Percentiles rank a stretch among this genome's conserved stretches.
These are phyloP conservation scores for Cornus florida DNA, from an alignment of 148 eudicot species.

Conservation along the genomic window DNA sequence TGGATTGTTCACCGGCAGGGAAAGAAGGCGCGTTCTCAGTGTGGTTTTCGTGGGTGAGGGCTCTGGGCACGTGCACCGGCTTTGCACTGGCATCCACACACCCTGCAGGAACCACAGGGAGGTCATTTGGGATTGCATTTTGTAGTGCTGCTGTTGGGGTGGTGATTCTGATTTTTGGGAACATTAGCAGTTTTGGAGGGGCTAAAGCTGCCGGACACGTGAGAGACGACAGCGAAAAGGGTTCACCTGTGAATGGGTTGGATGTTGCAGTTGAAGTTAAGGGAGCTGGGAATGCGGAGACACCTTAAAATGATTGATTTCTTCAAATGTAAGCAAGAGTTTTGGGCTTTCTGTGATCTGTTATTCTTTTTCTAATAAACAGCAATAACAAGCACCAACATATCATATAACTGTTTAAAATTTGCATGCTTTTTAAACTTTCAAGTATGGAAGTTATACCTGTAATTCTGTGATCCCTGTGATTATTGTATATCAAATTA, in stretches of 20 bases:
- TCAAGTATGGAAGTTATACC: neutral
- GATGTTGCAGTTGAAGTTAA: neutral
- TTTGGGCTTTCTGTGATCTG: neutral
- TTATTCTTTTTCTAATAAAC: constrained; percentile 1
- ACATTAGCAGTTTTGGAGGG: constrained; percentile 42
- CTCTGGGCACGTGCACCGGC: constrained; percentile 37
- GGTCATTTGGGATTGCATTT: constrained; percentile 35
- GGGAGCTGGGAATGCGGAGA: too few relatives aligned
- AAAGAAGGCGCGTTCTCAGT: constrained; percentile 48
- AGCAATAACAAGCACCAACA: too few relatives aligned
- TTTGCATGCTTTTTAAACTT: too few relatives aligned
- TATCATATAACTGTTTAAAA: neutral
- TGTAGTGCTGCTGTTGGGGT: constrained; percentile 30
- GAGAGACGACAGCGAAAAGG: constrained; percentile 16
- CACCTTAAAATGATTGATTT: neutral
- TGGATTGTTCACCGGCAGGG: constrained; percentile 48
- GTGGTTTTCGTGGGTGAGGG: constrained; percentile 52
- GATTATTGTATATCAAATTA: neutral
- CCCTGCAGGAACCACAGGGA: constrained; percentile 13
- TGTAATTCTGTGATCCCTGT: neutral
- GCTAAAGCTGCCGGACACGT: constrained; percentile 48
- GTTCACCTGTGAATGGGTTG: constrained; percentile 17
- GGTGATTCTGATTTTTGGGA: constrained; percentile 37
- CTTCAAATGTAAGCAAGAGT: neutral
- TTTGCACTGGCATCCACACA: constrained; percentile 35